Percentiles rank a stretch among this genome's conserved stretches.
phyloP scores from a whole-genome alignment of 2,329 filamentous ascomycete genomes.

The Macrophomina tecta region DNA sequence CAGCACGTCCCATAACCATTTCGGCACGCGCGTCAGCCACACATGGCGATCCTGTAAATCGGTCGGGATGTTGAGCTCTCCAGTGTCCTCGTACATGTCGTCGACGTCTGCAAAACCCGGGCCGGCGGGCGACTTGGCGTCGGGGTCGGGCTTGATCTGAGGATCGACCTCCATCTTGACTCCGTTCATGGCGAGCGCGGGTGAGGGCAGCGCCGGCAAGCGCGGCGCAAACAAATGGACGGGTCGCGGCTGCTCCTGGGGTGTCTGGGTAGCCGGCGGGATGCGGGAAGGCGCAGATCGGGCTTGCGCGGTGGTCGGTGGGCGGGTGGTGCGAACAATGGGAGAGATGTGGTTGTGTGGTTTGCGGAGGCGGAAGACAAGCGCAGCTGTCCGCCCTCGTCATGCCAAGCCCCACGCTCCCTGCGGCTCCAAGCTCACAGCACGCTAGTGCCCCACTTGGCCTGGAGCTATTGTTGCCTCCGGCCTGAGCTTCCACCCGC shows the following conservation, averaged over 20 bases:
- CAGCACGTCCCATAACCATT: constrained; percentile 46
- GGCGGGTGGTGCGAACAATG: constrained; percentile 15
- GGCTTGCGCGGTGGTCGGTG: neutral
- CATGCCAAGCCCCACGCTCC: constrained; percentile 32
- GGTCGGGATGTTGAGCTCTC: constrained; percentile 47
- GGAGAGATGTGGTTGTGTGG: neutral
- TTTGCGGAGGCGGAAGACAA: constrained; percentile 20
- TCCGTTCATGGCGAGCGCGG: constrained; percentile 42
- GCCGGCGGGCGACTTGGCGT: constrained; percentile 33
- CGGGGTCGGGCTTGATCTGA: constrained; percentile 44
- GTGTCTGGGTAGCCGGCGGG: neutral
- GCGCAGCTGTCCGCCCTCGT: constrained; percentile 17
- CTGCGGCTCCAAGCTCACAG: neutral
- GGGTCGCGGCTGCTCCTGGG: neutral
- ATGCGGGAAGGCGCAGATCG: neutral
- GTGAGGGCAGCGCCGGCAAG: constrained; percentile 12
- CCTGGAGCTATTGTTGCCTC: constrained; percentile 14
- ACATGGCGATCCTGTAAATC: constrained; percentile 34
- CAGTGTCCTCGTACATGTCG: constrained; percentile 52
- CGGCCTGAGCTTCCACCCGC: constrained; percentile 3
- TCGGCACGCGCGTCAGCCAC: constrained; percentile 47
- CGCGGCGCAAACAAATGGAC: constrained; percentile 3
- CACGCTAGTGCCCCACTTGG: too few relatives aligned
- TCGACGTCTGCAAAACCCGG: constrained; percentile 46
- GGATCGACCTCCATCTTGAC: constrained; percentile 48